These are phyloP conservation scores for Talaromyces thailandensis DNA, from an alignment of 495 filamentous ascomycete species.

Conservation along the genomic window DNA sequence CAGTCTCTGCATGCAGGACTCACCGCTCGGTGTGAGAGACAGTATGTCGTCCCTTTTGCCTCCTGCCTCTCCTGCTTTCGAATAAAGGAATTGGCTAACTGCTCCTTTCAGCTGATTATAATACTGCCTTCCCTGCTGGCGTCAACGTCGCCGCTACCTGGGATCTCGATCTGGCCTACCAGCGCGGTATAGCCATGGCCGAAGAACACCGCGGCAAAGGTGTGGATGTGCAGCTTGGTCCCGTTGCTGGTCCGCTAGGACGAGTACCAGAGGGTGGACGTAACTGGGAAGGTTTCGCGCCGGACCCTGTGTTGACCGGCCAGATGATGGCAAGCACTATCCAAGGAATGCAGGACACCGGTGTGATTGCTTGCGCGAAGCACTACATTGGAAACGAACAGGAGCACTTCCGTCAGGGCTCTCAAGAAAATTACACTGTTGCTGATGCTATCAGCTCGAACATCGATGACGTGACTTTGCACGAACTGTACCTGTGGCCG, in stretches of 20 bases:
- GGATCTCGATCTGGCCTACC: constrained; percentile 63
- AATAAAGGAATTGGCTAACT: neutral
- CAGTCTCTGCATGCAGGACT: constrained; percentile 81
- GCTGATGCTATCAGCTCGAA: constrained; percentile 58
- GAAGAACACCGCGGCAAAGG: constrained; percentile 74
- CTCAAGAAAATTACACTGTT: constrained; percentile 50
- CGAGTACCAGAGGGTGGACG: constrained; percentile 70
- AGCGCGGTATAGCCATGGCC: constrained; percentile 71
- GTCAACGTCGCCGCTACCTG: constrained; percentile 78
- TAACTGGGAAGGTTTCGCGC: constrained; percentile 70
- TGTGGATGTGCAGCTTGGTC: constrained; percentile 77
- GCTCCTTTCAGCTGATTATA: constrained; percentile 50
- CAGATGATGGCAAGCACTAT: constrained; percentile 64
- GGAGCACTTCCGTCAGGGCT: constrained; percentile 82
- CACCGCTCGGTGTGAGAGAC: constrained; percentile 73
- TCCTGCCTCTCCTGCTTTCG: neutral
- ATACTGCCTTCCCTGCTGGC: constrained; percentile 72
- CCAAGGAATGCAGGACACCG: constrained; percentile 74
- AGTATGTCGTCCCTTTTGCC: constrained; percentile 28
- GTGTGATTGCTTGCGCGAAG: constrained; percentile 75
- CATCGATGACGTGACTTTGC: constrained; percentile 87
- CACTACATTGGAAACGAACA: constrained; percentile 68
- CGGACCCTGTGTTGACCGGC: constrained; percentile 71
- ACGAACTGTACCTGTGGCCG: constrained; percentile 92
- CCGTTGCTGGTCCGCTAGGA: constrained; percentile 81